Conservation (phyloP, 2,329 filamentous ascomycete species). For the Exophiala spinifera region DNA sequence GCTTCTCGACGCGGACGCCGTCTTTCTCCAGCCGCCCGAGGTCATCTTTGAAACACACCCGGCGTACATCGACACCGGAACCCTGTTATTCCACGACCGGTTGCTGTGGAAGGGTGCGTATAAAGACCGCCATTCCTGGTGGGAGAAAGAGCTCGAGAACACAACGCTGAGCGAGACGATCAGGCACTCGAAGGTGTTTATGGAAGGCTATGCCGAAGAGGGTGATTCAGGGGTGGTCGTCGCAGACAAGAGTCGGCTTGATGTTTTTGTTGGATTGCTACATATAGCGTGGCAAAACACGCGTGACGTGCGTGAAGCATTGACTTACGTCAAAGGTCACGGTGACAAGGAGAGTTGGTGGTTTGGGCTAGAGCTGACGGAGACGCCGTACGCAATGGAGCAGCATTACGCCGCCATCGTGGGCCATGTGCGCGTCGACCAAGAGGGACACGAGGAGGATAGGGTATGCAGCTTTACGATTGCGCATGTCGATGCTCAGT, state of each 20-base stretch:
- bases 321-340: conserved; percentile 44
- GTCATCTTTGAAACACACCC: conserved; percentile 15
- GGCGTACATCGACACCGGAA: conserved; percentile 15
- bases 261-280: conserved; percentile 41
- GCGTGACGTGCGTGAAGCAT: conserved; percentile 38
- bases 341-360: conserved; percentile 50
- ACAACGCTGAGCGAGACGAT: conserved; percentile 33
- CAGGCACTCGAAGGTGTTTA: conserved; percentile 40
- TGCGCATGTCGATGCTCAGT: conserved; percentile 42
- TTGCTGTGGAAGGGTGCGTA: conserved; percentile 16
- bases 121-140: conserved; percentile 23
- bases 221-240: conserved; percentile 44
- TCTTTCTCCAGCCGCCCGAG: conserved; percentile 26
- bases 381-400: conserved; percentile 41
- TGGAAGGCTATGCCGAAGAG: conserved; percentile 44
- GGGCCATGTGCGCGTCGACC: conserved; percentile 33
- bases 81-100: conserved; percentile 23
- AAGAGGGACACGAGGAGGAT: conserved; percentile 7
- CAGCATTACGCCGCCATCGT: conserved; percentile 43
- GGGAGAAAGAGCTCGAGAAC: conserved; percentile 33
- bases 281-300: conserved; percentile 48
- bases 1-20: conserved; percentile 25
- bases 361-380: conserved; percentile 45
- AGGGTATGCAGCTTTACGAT: conserved; percentile 42
- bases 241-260: conserved; percentile 40